Evolutionary conservation across 352 stramenopile species (phyloP).

Genomic region (Saprolegnia parasitica): DNA sequence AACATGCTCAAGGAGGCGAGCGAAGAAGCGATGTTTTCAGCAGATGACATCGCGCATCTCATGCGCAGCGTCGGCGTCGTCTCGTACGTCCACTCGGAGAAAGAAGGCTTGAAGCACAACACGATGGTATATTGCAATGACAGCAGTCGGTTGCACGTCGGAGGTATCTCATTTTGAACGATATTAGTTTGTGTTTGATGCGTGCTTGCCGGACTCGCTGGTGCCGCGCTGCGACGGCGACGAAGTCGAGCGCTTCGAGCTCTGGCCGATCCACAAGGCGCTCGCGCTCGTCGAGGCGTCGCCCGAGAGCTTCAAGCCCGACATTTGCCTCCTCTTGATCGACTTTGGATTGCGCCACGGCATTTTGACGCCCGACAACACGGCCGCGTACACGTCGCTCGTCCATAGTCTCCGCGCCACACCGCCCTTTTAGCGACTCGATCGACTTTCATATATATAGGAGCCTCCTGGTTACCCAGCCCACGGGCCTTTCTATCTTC

Average conservation of each 20-base stretch:
- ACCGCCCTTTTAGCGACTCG: background rate
- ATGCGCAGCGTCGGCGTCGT: slow-evolving; percentile 49
- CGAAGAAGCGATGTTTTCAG: slow-evolving; percentile 52
- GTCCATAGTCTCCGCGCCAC: background rate
- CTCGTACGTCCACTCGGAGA: slow-evolving; percentile 50
- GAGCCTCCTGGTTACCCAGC: too few relatives aligned
- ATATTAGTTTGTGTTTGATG: slow-evolving; percentile 54
- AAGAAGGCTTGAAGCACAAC: slow-evolving; percentile 55
- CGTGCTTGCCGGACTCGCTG: slow-evolving; percentile 43
- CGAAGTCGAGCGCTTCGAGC: slow-evolving; percentile 60
- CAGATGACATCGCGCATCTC: slow-evolving; percentile 35
- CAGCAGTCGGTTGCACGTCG: too few relatives aligned
- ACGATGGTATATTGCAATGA: too few relatives aligned
- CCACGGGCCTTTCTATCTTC: too few relatives aligned
- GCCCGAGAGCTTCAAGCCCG: slow-evolving; percentile 60
- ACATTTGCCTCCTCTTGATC: slow-evolving; percentile 60
- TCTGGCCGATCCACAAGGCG: slow-evolving; percentile 42
- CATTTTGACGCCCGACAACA: slow-evolving; percentile 55
- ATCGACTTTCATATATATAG: too few relatives aligned
- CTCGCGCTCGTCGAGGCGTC: slow-evolving; percentile 38
- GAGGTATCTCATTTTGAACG: too few relatives aligned
- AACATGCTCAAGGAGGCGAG: slow-evolving; percentile 74
- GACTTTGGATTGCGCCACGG: slow-evolving; percentile 64
- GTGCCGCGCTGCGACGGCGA: slow-evolving; percentile 46
- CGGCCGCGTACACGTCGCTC: slow-evolving; percentile 35